Base-by-base conservation (phyloP, 1,284 basidiomycete genomes). In the Ganoderma resinaceum region DNA sequence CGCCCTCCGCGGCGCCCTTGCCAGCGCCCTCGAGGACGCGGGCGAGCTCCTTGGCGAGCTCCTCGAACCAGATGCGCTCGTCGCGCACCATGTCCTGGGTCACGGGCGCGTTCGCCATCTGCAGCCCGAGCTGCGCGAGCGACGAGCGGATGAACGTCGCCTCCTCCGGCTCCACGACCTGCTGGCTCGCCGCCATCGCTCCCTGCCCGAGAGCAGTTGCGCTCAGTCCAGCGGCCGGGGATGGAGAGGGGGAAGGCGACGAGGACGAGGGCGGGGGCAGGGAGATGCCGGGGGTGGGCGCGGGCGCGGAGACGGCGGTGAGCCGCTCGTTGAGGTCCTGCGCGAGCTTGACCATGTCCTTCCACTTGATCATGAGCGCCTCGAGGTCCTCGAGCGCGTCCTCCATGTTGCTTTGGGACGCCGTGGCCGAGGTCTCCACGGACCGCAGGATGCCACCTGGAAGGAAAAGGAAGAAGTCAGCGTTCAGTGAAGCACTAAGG, bases 291-390 rank as follows among this genome's bases (percentile, higher is more conserved):
- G 69, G 35, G 78, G 40, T 63, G 76, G 76, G 70, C 40, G 79
- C 70, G 23, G 78, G 76, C 26, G 80, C 79, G 26, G 90, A 85
- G 18, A 87, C 81, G 3, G 87, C 85, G 9, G 91, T 91, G 12
- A 98, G 85, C 71, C 91, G 94, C 69, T 94, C 89, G 78, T 95
- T 97, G 72, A 99, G 88, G 61, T 95, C 91, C 70, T 92, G 92
- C 1, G 97, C 96, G 35, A 98, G 87, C 52, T 89, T 88, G 65
- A 95, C 96, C 92, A 99, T 98, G 74, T 96, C 94, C 73, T 91
- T 93, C 0, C 97, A 96, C 78, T 96, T 95, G 62, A 92, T 84
- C 93, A 95, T 97, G 53, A 99, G 84, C 0, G 94, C 92, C 77
- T 99, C 95, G 31, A 99, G 86, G 77, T 99, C 97, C 73, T 90